Percentiles rank a stretch among this genome's conserved stretches.
phyloP scores from a whole-genome alignment of 2,329 filamentous ascomycete genomes.

The Knoxdaviesia capensis region DNA sequence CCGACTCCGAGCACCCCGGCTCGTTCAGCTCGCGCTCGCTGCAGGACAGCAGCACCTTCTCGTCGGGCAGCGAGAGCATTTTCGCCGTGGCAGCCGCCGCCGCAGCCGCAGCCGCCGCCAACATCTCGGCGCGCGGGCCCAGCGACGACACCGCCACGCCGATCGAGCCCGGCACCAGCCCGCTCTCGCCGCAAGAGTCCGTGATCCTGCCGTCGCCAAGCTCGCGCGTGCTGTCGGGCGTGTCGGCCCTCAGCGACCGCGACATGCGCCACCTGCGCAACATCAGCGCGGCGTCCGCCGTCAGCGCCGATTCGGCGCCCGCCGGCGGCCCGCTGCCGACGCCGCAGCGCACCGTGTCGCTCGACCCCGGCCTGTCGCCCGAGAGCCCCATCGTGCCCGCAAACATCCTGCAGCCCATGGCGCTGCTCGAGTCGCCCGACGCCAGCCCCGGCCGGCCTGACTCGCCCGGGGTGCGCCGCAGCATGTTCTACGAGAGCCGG shows the following conservation, averaged over 20 bases:
- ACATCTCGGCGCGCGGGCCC: background rate
- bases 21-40: background rate
- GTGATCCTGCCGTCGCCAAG: slow-evolving; percentile 1
- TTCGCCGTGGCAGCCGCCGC: slow-evolving; percentile 1
- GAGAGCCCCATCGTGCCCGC: no score
- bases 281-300: slow-evolving; percentile 17
- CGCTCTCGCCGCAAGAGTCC: no score
- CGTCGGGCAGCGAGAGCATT: slow-evolving; percentile 2
- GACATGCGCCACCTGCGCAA: slow-evolving; percentile 19
- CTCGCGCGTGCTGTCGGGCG: slow-evolving; percentile 14
- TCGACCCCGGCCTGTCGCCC: no score
- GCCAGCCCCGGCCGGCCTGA: slow-evolving; percentile 4
- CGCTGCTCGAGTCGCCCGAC: background rate
- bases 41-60: slow-evolving; percentile 1
- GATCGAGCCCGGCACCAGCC: no score
- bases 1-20: no score
- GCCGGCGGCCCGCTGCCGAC: no score
- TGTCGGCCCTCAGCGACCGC: slow-evolving; percentile 20
- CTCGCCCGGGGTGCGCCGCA: slow-evolving; percentile 9
- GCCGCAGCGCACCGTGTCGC: no score
- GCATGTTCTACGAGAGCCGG: slow-evolving; percentile 14
- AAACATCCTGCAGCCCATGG: background rate
- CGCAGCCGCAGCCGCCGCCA: background rate
- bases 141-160: background rate
- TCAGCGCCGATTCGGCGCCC: slow-evolving; percentile 10